These are phyloP conservation scores for Corymbia maculata DNA, from an alignment of 345 rosid species.

Conservation along the genomic window DNA sequence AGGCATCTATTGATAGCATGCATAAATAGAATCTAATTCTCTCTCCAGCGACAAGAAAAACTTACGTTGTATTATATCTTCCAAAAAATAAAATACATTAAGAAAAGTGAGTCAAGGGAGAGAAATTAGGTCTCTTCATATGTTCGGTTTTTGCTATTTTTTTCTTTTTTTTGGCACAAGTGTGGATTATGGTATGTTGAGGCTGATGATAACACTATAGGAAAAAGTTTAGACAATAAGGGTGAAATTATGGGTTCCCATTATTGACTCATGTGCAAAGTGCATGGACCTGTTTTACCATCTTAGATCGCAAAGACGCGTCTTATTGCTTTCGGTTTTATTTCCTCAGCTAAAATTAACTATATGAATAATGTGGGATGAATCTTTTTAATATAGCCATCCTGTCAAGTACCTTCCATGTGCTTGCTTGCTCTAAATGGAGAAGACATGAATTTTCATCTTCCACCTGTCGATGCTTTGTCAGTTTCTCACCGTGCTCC, in stretches of 20 bases:
- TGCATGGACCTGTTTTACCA: neutral
- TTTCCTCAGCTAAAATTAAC: neutral
- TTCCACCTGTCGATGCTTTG: neutral
- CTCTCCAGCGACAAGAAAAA: too few relatives aligned
- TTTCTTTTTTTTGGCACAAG: neutral
- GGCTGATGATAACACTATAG: neutral
- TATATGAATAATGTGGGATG: neutral
- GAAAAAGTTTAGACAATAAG: neutral
- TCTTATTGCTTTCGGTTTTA: neutral
- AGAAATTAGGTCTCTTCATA: too few relatives aligned
- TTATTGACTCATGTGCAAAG: neutral
- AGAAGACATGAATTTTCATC: neutral
- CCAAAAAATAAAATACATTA: too few relatives aligned
- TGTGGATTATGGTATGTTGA: neutral
- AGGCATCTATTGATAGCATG: too few relatives aligned
- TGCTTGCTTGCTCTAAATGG: neutral
- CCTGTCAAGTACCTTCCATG: neutral
- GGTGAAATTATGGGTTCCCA: neutral
- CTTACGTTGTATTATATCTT: too few relatives aligned
- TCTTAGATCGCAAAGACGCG: neutral
- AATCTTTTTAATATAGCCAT: neutral
- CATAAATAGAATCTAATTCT: too few relatives aligned
- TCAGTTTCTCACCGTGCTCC: neutral
- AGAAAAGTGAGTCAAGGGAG: too few relatives aligned
- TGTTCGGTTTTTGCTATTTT: too few relatives aligned